These are phyloP conservation scores for Macrolepiota albuminosa DNA, from an alignment of 768 basidiomycete species.

Conservation along the genomic window DNA sequence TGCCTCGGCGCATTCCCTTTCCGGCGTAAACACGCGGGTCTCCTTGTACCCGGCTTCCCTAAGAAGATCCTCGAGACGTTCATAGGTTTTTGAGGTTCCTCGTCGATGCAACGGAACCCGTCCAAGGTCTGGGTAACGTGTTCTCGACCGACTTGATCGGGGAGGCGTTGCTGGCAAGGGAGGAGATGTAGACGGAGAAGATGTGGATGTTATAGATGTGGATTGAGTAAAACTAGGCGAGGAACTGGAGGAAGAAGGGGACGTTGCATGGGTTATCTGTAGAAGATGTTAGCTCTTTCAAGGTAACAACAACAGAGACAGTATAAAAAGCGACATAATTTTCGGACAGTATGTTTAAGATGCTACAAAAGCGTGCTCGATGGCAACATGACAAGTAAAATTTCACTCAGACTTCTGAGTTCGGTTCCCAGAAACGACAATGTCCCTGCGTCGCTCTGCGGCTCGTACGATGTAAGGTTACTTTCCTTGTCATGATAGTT, in stretches of 20 bases:
- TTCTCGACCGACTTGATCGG: constrained; percentile 32
- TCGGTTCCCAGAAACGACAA: background rate
- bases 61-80: constrained; percentile 80
- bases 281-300: background rate
- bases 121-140: constrained; percentile 58
- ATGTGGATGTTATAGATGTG: constrained; percentile 28
- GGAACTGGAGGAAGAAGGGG: constrained; percentile 30
- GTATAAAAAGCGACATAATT: background rate
- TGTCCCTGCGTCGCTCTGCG: background rate
- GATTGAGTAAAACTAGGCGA: constrained; percentile 38
- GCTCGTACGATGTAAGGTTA: background rate
- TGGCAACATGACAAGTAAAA: background rate
- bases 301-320: background rate
- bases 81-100: constrained; percentile 78
- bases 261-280: constrained; percentile 24
- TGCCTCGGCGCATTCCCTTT: constrained; percentile 49
- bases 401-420: background rate
- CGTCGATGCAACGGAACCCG: constrained; percentile 73
- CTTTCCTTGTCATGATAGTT: constrained; percentile 1
- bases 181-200: constrained; percentile 36
- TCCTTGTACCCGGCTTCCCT: constrained; percentile 90
- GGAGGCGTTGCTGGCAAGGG: constrained; percentile 39
- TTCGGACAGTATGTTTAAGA: background rate
- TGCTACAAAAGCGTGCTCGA: background rate
- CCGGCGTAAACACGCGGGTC: constrained; percentile 85